These are phyloP conservation scores for Boletus tylopilopsis DNA, from an alignment of 768 basidiomycete genomes.

Conservation along the genomic window DNA sequence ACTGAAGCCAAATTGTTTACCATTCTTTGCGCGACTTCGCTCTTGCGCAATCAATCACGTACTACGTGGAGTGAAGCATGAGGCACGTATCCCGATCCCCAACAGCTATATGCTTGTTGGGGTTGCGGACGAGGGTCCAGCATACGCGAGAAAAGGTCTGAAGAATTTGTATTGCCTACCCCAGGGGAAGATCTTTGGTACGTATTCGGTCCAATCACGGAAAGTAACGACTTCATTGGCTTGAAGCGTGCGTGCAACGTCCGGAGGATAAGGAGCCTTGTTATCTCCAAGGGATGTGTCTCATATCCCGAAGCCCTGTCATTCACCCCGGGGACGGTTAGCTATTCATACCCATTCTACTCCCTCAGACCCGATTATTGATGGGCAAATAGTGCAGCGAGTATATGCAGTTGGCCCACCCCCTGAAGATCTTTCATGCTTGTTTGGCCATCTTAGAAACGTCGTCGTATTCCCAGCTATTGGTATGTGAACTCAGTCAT, in stretches of 20 bases:
- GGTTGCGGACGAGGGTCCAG: constrained; percentile 77
- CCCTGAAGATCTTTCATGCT: constrained; percentile 36
- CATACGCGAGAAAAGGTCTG: constrained; percentile 48
- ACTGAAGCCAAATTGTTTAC: constrained; percentile 35
- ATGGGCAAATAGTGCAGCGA: constrained; percentile 50
- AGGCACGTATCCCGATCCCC: constrained; percentile 69
- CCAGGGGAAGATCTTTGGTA: constrained; percentile 66
- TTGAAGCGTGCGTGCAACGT: constrained; percentile 56
- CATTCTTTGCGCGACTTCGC: constrained; percentile 57
- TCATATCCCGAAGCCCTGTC: constrained; percentile 70
- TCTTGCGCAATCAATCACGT: constrained; percentile 60
- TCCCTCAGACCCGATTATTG: neutral
- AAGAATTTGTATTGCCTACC: constrained; percentile 52
- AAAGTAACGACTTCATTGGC: neutral
- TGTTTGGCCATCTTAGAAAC: constrained; percentile 60
- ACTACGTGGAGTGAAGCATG: constrained; percentile 70
- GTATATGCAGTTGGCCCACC: constrained; percentile 72
- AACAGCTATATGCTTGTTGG: constrained; percentile 71
- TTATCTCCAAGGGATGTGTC: constrained; percentile 58
- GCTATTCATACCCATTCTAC: constrained; percentile 5
- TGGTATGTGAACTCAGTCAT: constrained; percentile 40
- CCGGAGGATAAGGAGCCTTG: constrained; percentile 44
- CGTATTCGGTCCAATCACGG: constrained; percentile 8
- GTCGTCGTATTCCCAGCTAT: constrained; percentile 66
- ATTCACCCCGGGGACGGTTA: constrained; percentile 73